Conservation (phyloP, 2,329 filamentous ascomycete genomes). For the Fusarium secorum region DNA sequence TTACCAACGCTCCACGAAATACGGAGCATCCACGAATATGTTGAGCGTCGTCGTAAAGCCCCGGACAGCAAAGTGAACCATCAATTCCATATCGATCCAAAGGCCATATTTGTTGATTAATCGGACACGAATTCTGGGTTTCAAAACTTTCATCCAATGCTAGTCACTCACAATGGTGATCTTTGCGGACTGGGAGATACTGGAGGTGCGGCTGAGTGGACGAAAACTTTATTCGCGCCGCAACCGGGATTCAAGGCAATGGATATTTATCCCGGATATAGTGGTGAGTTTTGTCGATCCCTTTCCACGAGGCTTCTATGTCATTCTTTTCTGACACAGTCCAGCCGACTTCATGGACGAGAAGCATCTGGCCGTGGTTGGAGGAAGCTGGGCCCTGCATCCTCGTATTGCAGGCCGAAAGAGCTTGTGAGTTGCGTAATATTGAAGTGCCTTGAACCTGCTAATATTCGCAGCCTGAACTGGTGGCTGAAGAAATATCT, state of each 20-base stretch:
- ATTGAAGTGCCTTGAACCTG: accelerated
- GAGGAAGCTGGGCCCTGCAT: slow-evolving; percentile 27
- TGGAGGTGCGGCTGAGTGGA: slow-evolving; percentile 28
- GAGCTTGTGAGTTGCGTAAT: slow-evolving; percentile 14
- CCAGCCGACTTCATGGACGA: slow-evolving; percentile 30
- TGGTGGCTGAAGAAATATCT: slow-evolving; percentile 32
- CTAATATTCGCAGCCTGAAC: slow-evolving; percentile 10
- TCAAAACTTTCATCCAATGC: slow-evolving; percentile 10
- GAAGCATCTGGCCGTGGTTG: slow-evolving; percentile 15
- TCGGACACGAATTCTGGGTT: slow-evolving; percentile 11
- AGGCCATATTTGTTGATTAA: slow-evolving; percentile 3
- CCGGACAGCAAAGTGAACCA: slow-evolving; percentile 2
- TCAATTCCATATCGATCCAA: background rate
- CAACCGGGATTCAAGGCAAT: slow-evolving; percentile 26
- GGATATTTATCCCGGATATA: slow-evolving; percentile 29
- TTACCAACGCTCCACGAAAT: slow-evolving; percentile 23
- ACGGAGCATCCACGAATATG: slow-evolving; percentile 18
- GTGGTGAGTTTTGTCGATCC: background rate
- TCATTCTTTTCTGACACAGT: background rate
- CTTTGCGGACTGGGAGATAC: slow-evolving; percentile 21
- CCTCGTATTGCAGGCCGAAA: slow-evolving; percentile 19
- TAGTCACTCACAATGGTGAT: slow-evolving; percentile 5
- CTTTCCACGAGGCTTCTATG: accelerated
- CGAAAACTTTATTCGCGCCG: background rate
- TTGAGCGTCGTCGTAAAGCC: background rate